Evolutionary conservation across 345 rosid genomes (phyloP).

Genomic region (Populus simonii): DNA sequence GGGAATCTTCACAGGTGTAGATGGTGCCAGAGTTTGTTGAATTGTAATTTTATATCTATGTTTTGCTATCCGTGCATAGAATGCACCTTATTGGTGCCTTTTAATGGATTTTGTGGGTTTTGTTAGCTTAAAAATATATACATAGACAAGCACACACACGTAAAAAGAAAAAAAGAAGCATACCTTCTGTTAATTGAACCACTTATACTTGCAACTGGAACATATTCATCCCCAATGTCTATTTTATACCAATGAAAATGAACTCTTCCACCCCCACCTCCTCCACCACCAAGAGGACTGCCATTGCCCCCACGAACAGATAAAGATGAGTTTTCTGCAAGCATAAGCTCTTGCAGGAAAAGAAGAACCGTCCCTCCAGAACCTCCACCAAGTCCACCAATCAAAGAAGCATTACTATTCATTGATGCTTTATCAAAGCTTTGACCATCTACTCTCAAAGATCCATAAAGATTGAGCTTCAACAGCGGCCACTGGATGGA

Average conservation of each 20-base stretch:
- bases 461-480: conserved; percentile 66
- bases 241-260: conserved; percentile 96
- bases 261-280: conserved; percentile 98
- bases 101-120: no score
- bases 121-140: background rate
- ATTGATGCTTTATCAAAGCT: conserved; percentile 45
- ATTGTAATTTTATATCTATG: no score
- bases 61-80: no score
- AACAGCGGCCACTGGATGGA: conserved; percentile 80
- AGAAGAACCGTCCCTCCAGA: conserved; percentile 97
- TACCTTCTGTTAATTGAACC: conserved; percentile 80
- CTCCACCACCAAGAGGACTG: conserved; percentile 85
- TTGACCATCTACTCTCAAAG: conserved; percentile 84
- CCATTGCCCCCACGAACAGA: conserved; percentile 84
- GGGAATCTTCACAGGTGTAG: no score
- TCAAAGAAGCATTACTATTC: conserved; percentile 48
- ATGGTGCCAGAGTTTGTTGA: no score
- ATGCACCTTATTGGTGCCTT: no score
- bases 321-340: conserved; percentile 61
- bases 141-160: background rate
- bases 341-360: conserved; percentile 79
- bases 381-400: conserved; percentile 95
- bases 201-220: conserved; percentile 64
- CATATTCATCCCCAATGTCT: conserved; percentile 66
- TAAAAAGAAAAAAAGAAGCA: conserved; percentile 5